Conservation (phyloP, 2,329 filamentous ascomycete species). For the Clonostachys sp. region DNA sequence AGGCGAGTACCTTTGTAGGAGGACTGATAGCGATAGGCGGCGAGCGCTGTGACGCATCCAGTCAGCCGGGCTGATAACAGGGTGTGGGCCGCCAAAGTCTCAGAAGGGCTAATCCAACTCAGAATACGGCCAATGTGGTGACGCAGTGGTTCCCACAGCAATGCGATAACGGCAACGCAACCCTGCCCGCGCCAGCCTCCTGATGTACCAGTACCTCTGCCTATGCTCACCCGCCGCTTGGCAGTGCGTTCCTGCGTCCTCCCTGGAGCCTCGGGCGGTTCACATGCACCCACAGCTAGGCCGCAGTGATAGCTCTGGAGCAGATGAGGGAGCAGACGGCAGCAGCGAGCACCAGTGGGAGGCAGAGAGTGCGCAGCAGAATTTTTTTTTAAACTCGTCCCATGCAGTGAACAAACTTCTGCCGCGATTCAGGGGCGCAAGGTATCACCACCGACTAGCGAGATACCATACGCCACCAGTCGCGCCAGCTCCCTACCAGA, state of each 20-base stretch:
- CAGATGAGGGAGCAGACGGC: no score
- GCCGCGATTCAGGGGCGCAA: no score
- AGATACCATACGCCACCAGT: no score
- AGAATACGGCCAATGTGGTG: conserved; percentile 1
- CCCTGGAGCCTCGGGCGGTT: neutral
- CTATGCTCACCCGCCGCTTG: neutral
- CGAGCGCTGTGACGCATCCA: conserved; percentile 25
- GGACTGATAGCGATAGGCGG: conserved; percentile 17
- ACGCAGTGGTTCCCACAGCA: conserved; percentile 4
- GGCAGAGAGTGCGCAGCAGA: no score
- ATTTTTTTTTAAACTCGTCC: no score
- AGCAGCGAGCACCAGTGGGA: no score
- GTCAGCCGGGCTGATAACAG: conserved; percentile 20
- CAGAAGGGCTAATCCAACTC: conserved; percentile 1
- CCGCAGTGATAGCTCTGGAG: no score
- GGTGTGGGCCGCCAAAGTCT: conserved; percentile 6
- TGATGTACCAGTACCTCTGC: conserved; percentile 1
- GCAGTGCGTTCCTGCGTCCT: neutral
- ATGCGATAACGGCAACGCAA: conserved; percentile 5
- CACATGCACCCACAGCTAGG: neutral
- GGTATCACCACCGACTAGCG: no score
- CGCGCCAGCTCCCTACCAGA: no score
- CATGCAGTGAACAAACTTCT: no score
- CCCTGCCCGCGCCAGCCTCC: neutral
- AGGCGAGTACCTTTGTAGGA: conserved; percentile 11